Conservation (phyloP, 1,284 basidiomycete species). For the Porogramme epimiltina region DNA sequence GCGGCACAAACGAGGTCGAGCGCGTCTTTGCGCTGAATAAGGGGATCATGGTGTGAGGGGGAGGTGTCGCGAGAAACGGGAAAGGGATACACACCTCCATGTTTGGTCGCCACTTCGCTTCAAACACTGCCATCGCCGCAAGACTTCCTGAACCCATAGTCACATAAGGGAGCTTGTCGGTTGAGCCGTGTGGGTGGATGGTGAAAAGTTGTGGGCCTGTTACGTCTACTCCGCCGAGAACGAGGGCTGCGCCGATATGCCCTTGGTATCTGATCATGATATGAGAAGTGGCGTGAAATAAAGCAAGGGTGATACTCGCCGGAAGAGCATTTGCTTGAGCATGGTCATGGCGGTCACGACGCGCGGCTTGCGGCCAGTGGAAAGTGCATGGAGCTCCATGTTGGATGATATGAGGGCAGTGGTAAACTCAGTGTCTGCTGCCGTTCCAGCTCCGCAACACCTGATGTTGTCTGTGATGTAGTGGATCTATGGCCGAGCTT, state of each 20-base stretch:
- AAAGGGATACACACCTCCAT: slow-evolving; percentile 64
- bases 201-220: slow-evolving; percentile 97
- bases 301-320: slow-evolving; percentile 44
- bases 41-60: not conserved
- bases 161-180: slow-evolving; percentile 98
- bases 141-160: slow-evolving; percentile 98
- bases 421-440: slow-evolving; percentile 96
- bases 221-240: slow-evolving; percentile 94
- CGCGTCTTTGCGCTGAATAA: slow-evolving; percentile 76
- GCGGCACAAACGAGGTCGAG: slow-evolving; percentile 86
- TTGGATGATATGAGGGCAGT: slow-evolving; percentile 93
- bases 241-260: slow-evolving; percentile 92
- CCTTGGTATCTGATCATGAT: slow-evolving; percentile 80
- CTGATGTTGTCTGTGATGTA: slow-evolving; percentile 93
- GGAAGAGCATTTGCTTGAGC: slow-evolving; percentile 88
- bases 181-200: slow-evolving; percentile 95
- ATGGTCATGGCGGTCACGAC: slow-evolving; percentile 99
- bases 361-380: slow-evolving; percentile 83
- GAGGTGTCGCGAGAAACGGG: too few relatives aligned
- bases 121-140: slow-evolving; percentile 99
- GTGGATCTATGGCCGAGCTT: slow-evolving; percentile 73
- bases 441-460: slow-evolving; percentile 98
- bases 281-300: not conserved
- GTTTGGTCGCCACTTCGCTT: slow-evolving; percentile 82
- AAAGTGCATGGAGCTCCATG: slow-evolving; percentile 86